Evolutionary conservation across 805 yeast species (phyloP), one percentile per base, ranked within the genome.

Genomic region (Yamadazyma sp.): DNA sequence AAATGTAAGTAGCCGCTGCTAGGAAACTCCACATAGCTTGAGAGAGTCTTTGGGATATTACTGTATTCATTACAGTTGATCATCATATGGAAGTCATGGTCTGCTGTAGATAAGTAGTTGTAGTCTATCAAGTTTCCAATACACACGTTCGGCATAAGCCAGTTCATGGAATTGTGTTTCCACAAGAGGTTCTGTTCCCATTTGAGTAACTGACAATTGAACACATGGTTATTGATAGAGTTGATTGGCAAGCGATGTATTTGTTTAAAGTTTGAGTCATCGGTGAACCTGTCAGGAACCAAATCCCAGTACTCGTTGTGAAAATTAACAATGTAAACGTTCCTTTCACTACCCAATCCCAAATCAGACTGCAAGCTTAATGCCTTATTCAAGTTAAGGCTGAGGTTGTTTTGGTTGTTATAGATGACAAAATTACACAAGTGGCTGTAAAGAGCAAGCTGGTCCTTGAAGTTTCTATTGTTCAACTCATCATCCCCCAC

Each of bases 11-110:
- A 49, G 3, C 67, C 60, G 10, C 60, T 42, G 21, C 56, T 47
- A 5, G 71, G 69, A 40, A 64, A 64, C 37, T 64, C 70, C 32
- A 64, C 43, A 41, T 54, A 54, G 29, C 40, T 33, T 11, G 50
- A 50, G 24, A 78, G 50, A 6, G 58, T 60, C 1, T 53, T 50
- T 11, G 71, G 49, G 2, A 61, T 41, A 15, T 6, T 47, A 1
- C 85, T 84, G 38, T 80, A 73, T 41, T 77, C 85, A 38, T 72
- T 70, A 57, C 89, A 83, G 46, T 72, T 69, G 12, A 82, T 60
- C 44, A 73, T 74, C 10, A 80, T 48, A 28, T 65, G 67, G 78
- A 83, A 80, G 17, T 67, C 56, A 2, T 42, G 43, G 5, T 38
- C 26, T 14, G 42, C 29, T 20, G 35, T 35, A 12, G 33, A 28